A percentile compares a stretch with the other conserved stretches of the same genome.
phyloP scores from a whole-genome alignment of 106 monocot species.

The Apostasia shenzhenica region DNA sequence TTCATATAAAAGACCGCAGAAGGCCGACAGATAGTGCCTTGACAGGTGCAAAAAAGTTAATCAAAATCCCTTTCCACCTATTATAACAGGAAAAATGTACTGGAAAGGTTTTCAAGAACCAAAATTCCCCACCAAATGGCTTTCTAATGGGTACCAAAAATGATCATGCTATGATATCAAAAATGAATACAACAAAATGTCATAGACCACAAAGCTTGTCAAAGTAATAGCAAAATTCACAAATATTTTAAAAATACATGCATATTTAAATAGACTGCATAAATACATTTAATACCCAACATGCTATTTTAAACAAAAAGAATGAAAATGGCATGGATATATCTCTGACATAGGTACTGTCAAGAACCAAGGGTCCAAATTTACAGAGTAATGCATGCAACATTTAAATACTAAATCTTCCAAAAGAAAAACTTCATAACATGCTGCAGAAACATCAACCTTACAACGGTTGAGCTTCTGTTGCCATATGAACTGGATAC shows the following conservation, averaged over 20 bases:
- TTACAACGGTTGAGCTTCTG: slow-evolving; percentile 19
- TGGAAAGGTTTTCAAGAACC: background rate
- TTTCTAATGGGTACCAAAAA: background rate
- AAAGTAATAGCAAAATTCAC: too few relatives aligned
- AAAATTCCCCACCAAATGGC: background rate
- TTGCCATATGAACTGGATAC: slow-evolving; percentile 20
- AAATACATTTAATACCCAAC: too few relatives aligned
- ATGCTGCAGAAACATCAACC: slow-evolving; percentile 14
- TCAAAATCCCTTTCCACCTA: too few relatives aligned
- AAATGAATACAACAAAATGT: background rate
- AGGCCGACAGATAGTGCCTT: too few relatives aligned
- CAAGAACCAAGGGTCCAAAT: background rate
- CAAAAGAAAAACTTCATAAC: background rate
- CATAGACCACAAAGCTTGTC: too few relatives aligned
- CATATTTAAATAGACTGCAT: too few relatives aligned
- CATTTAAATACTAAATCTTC: background rate
- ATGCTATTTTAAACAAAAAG: too few relatives aligned
- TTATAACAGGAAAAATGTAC: too few relatives aligned
- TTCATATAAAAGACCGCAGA: too few relatives aligned
- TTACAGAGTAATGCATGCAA: background rate
- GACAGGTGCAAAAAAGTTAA: too few relatives aligned
- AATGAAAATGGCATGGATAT: too few relatives aligned
- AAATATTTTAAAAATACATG: too few relatives aligned
- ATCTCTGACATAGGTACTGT: background rate
- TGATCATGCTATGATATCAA: background rate